Evolutionary conservation across 768 basidiomycete genomes (phyloP).

Genomic region (Sarcodon sp.): DNA sequence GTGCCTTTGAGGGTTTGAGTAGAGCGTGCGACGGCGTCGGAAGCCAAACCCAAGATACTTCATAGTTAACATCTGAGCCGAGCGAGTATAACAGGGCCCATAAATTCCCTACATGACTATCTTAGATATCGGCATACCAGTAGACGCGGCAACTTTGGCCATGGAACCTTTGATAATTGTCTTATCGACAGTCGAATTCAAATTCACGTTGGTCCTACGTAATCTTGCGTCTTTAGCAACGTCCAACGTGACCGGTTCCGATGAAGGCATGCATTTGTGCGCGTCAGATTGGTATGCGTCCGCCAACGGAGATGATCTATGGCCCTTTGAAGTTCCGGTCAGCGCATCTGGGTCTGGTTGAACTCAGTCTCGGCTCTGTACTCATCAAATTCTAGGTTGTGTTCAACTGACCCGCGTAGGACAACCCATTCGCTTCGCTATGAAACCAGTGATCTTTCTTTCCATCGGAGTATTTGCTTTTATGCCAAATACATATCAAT

Average conservation of each 20-base stretch:
- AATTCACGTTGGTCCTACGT: slow-evolving; percentile 24
- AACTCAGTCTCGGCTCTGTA: too few relatives aligned
- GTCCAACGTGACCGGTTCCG: slow-evolving; percentile 22
- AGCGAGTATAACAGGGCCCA: too few relatives aligned
- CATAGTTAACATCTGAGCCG: too few relatives aligned
- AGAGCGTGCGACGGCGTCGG: too few relatives aligned
- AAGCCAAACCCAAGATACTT: too few relatives aligned
- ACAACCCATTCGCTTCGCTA: slow-evolving; percentile 39
- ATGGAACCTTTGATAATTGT: slow-evolving; percentile 40
- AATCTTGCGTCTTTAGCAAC: slow-evolving; percentile 25
- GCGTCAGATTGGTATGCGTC: not conserved
- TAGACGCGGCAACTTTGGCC: slow-evolving; percentile 31
- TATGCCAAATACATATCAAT: too few relatives aligned
- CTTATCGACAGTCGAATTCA: slow-evolving; percentile 29
- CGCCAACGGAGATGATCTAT: not conserved
- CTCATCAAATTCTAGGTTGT: too few relatives aligned
- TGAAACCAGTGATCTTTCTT: slow-evolving; percentile 52
- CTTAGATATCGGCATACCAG: slow-evolving; percentile 4
- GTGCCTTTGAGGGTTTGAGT: too few relatives aligned
- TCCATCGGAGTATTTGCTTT: slow-evolving; percentile 44
- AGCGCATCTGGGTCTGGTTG: too few relatives aligned
- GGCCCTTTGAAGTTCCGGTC: not conserved
- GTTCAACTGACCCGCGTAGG: slow-evolving; percentile 32
- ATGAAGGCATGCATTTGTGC: not conserved
- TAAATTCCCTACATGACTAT: not conserved